phyloP scores from a whole-genome alignment of 139 green algal genomes.

The Eudorina sp. region DNA sequence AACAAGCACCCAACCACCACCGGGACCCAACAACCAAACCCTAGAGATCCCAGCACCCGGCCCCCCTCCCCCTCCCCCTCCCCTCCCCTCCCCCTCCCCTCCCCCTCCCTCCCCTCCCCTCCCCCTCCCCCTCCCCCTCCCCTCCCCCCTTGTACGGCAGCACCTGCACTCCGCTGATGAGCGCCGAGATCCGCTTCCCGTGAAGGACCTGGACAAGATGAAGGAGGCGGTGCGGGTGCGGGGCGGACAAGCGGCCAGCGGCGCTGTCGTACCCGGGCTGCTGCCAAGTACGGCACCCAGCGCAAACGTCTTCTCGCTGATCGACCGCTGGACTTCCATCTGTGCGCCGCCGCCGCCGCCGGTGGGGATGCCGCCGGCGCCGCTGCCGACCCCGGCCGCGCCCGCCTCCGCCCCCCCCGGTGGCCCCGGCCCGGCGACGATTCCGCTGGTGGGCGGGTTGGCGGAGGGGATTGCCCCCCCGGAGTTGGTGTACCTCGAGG shows the following conservation, averaged over 20 bases:
- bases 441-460: background rate
- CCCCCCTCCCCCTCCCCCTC: background rate
- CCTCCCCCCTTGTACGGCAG: background rate
- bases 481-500: background rate
- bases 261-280: background rate
- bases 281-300: background rate
- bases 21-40: too few species aligned
- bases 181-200: constrained; percentile 47
- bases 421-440: too few species aligned
- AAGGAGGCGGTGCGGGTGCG: background rate
- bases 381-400: background rate
- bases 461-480: background rate
- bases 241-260: background rate
- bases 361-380: background rate
- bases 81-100: background rate
- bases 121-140: background rate
- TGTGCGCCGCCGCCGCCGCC: background rate
- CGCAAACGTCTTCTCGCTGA: background rate
- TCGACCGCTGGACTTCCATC: background rate
- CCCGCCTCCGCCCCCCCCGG: background rate
- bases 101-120: background rate
- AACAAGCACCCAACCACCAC: too few species aligned
- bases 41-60: too few species aligned
- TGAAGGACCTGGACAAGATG: constrained; percentile 11
- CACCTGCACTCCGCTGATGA: constrained; percentile 52